Conservation (phyloP, 176 grass and related monocot species). For the Raddia distichophylla region DNA sequence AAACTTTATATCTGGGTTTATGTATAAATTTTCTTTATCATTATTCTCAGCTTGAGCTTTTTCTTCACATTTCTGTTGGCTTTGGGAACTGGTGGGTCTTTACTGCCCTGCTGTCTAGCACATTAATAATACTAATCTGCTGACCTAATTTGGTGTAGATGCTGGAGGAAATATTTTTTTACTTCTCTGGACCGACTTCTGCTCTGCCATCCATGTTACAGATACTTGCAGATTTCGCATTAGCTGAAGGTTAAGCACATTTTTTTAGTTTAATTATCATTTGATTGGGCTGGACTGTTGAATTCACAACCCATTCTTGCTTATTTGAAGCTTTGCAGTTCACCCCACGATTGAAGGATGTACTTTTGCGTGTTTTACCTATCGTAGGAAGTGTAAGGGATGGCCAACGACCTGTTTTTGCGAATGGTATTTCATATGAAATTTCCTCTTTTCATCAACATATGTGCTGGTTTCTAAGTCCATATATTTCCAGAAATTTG, state of each 20-base stretch:
- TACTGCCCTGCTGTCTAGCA: neutral
- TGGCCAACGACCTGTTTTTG: constrained; percentile 82
- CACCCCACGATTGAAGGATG: constrained; percentile 84
- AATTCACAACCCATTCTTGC: constrained; percentile 55
- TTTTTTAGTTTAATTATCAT: constrained; percentile 38
- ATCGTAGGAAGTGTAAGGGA: constrained; percentile 92
- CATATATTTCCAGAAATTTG: constrained; percentile 24
- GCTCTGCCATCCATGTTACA: constrained; percentile 93
- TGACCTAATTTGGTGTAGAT: constrained; percentile 53
- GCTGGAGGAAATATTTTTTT: constrained; percentile 97
- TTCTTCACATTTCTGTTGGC: constrained; percentile 20
- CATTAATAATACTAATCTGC: constrained; percentile 18
- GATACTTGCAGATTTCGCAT: constrained; percentile 94
- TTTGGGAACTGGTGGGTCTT: constrained; percentile 18
- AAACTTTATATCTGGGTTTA: neutral
- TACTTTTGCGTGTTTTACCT: constrained; percentile 94
- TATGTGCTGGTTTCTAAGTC: constrained; percentile 7
- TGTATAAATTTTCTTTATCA: neutral
- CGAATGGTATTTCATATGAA: constrained; percentile 73
- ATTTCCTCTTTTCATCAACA: constrained; percentile 33
- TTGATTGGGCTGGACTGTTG: constrained; percentile 45
- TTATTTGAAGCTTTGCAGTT: constrained; percentile 93
- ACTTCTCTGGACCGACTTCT: constrained; percentile 88
- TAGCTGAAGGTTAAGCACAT: constrained; percentile 73
- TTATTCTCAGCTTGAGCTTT: neutral